Base-by-base conservation (phyloP, 768 basidiomycete genomes). In the Naganishia vaughanmartiniae region DNA sequence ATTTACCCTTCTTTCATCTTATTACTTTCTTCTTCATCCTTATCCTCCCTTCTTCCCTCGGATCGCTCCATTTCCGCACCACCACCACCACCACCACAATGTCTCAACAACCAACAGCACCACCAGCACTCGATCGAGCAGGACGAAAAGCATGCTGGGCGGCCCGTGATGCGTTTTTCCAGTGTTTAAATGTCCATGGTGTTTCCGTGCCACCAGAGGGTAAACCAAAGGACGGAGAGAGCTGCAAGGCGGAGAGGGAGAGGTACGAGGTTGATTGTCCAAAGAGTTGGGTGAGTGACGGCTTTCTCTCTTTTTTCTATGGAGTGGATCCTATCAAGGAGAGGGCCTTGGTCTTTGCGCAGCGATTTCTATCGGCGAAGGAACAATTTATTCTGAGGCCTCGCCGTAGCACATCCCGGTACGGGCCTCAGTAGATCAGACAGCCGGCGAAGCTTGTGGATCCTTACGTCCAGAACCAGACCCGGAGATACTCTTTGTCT, bases 81-180 rank as follows among this genome's bases (percentile, higher is more conserved):
- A 15, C n/a, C n/a, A n/a, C n/a, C n/a, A n/a, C n/a, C n/a, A n/a
- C n/a, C n/a, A n/a, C n/a, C 21, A 67, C 74, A 5, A 73, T 74
- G 66, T 66, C 74, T 9, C 65, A 72, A 31, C 42, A 42, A 42
- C 72, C 71, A 51, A 67, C 71, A 33, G 67, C 71, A 42, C 73
- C 71, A 33, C 73, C 76, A 28, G 79, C 80, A 5, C 80, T 80
- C 36, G 85, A 83, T 42, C 84, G 90, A 48, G 83, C 89, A 77
- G 88, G 90, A 74, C 86, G 94, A 9, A 83, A 89, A 73, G 85
- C 85, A 70, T 98, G 94, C 82, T 98, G 93, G 93, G 88, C 90
- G 36, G 81, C 83, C 24, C 84, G 93, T 67, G 93, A 97, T 79
- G 83, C 84, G 2, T 96, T 95, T 79, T 96, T 92, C 79, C 82